phyloP scores from a whole-genome alignment of 441 rosid species.

The Croton laevigatus region DNA sequence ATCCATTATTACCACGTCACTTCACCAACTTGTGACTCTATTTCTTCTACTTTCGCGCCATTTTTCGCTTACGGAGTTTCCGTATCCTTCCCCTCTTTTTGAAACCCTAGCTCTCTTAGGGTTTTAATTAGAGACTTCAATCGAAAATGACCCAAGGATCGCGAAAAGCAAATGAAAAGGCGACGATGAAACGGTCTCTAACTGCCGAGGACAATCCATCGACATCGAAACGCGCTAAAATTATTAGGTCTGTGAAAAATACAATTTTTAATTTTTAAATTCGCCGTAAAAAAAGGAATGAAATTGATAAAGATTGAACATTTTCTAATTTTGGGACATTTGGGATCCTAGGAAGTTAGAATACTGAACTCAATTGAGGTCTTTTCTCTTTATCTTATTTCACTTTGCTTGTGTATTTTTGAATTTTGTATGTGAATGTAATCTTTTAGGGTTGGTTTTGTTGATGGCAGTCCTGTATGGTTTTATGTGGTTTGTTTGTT shows the following conservation, averaged over 20 bases:
- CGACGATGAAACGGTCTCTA: constrained; percentile 16
- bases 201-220: not conserved
- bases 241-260: constrained; percentile 5
- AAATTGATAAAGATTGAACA: not conserved
- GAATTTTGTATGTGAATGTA: not conserved
- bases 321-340: not conserved
- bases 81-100: too few relatives aligned
- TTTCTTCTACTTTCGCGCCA: constrained; percentile 12
- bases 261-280: not conserved
- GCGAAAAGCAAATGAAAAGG: not conserved
- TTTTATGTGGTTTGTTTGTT: not conserved
- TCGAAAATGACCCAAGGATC: too few relatives aligned
- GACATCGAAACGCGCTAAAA: constrained; percentile 19
- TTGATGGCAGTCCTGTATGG: not conserved
- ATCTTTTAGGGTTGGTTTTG: not conserved
- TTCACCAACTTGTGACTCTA: not conserved
- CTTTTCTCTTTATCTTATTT: not conserved
- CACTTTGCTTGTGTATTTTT: not conserved
- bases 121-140: not conserved
- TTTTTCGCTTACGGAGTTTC: not conserved
- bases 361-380: not conserved
- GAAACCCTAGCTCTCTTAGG: constrained; percentile 9
- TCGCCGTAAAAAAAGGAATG: not conserved
- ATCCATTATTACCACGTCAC: not conserved
- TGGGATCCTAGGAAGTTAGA: not conserved